Percentiles rank a stretch among this genome's conserved stretches.
Conservation (phyloP, 2,329 filamentous ascomycete species). For the Pseudogymnoascus sp. region DNA sequence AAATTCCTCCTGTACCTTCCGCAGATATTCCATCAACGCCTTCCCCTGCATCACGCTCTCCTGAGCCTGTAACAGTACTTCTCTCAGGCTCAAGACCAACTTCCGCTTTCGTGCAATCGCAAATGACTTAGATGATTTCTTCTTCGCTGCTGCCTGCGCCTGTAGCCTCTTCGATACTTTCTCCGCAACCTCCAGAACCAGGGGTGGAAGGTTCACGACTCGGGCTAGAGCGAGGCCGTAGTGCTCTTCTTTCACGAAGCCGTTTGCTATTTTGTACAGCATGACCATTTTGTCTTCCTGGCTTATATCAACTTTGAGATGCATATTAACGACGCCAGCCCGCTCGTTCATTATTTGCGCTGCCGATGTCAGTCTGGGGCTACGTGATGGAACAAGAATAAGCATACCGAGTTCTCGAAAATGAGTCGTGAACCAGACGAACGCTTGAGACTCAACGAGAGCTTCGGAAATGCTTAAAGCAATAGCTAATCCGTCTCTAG, state of each 20-base stretch:
- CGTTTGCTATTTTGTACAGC: conserved; percentile 76
- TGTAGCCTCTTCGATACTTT: conserved; percentile 57
- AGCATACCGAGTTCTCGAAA: conserved; percentile 65
- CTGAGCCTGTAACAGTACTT: conserved; percentile 62
- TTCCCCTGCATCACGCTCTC: conserved; percentile 59
- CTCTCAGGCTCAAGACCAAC: conserved; percentile 64
- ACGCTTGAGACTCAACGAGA: conserved; percentile 67
- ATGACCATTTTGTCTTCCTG: conserved; percentile 63
- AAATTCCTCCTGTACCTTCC: conserved; percentile 67
- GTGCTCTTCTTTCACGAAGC: conserved; percentile 61
- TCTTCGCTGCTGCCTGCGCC: conserved; percentile 48
- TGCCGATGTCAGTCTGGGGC: conserved; percentile 19
- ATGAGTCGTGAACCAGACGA: conserved; percentile 92
- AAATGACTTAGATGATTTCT: conserved; percentile 50
- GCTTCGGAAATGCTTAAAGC: conserved; percentile 86
- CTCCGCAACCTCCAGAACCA: conserved; percentile 62
- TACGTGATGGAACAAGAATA: background rate
- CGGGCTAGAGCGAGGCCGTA: conserved; percentile 82
- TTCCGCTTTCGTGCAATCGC: conserved; percentile 60
- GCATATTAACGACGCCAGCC: conserved; percentile 73
- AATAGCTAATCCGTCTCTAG: conserved; percentile 79
- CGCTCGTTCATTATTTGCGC: conserved; percentile 68
- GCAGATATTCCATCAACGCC: conserved; percentile 56
- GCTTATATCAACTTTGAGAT: conserved; percentile 65
- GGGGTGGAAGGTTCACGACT: conserved; percentile 62